These are phyloP conservation scores for Dimargaris xerosporica DNA, from an alignment of 192 early-diverging fungal genomes.

Conservation along the genomic window DNA sequence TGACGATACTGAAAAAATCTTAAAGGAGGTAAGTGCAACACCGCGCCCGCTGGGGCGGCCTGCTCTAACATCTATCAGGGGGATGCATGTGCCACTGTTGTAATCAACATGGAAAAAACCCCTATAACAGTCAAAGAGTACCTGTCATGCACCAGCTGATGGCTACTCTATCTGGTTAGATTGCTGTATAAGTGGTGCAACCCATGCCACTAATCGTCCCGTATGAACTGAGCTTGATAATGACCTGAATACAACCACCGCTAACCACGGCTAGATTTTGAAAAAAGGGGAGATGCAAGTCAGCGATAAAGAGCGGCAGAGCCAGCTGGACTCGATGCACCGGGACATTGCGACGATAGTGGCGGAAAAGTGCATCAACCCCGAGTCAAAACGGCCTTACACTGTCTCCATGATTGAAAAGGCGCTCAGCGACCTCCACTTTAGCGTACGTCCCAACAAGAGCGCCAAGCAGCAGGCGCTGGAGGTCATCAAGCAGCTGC, in stretches of 20 bases:
- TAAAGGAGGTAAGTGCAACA: slow-evolving; percentile 39
- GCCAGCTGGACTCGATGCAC: slow-evolving; percentile 64
- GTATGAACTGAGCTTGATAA: no score
- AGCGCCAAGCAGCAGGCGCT: slow-evolving; percentile 77
- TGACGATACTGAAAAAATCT: slow-evolving; percentile 64
- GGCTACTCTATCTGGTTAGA: no score
- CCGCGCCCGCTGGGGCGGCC: no score
- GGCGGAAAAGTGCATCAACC: slow-evolving; percentile 91
- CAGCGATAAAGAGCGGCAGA: slow-evolving; percentile 85
- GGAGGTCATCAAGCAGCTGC: slow-evolving; percentile 85
- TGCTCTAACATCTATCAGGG: no score
- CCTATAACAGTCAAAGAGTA: no score
- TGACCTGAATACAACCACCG: no score
- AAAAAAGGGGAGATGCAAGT: slow-evolving; percentile 95
- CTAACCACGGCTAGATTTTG: slow-evolving; percentile 51
- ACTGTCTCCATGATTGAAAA: slow-evolving; percentile 98
- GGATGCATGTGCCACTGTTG: no score
- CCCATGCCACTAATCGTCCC: no score
- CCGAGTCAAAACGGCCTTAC: slow-evolving; percentile 84
- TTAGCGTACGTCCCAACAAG: slow-evolving; percentile 74
- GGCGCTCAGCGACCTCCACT: slow-evolving; percentile 86
- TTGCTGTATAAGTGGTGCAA: no score
- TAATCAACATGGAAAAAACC: no score
- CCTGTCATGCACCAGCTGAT: no score
- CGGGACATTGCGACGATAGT: slow-evolving; percentile 94